Base-by-base conservation (phyloP, 768 basidiomycete species). In the Termitomyces bulborhizus region DNA sequence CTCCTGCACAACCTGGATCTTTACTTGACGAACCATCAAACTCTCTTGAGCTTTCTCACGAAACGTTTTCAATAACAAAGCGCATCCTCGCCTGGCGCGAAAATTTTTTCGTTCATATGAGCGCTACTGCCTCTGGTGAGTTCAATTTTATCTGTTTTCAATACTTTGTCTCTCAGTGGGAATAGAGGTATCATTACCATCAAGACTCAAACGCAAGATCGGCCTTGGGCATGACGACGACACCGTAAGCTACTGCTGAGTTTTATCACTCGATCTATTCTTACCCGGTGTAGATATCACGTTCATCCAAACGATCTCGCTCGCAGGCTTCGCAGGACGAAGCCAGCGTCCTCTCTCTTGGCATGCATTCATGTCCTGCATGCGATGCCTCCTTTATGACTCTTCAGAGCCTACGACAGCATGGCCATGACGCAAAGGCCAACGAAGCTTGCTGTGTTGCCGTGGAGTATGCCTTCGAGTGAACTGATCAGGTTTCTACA, bases 61-160 rank as follows among this genome's bases (percentile, higher is more conserved):
- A 85, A 59, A 82, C 83, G 0, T 82, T 78, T 65, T 66, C 66
- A 48, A 66, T 82, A 58, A 79, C 85, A 76, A 82, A 78, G 63
- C 84, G 88, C 57, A 83, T 91, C 54, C 76, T 83, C 21, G 78
- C 79, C 13, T 91, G 89, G 89, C 76, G 88, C 55, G 83, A 88
- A 45, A 71, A 76, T 60, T 80, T 76, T 61, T 71, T 75, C 29
- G 72, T 76, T 45, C 73, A 78, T 39, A 62, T 78, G 57, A 71
- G 72, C 59, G 56, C 71, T 51, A 62, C 72, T 9, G 57, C 72
- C 42, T 63, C 73, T 47, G 76, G 80, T 81, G 64, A 50, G 79
- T 62, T 47, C 37, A 26, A 29, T 18, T 24, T 26, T 46, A 43
- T 6, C 34, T 41, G 29, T 37, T 32, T 18, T 24, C 9, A 42